Conservation (phyloP, 306 rosid genomes). For the Vigna angularis region DNA sequence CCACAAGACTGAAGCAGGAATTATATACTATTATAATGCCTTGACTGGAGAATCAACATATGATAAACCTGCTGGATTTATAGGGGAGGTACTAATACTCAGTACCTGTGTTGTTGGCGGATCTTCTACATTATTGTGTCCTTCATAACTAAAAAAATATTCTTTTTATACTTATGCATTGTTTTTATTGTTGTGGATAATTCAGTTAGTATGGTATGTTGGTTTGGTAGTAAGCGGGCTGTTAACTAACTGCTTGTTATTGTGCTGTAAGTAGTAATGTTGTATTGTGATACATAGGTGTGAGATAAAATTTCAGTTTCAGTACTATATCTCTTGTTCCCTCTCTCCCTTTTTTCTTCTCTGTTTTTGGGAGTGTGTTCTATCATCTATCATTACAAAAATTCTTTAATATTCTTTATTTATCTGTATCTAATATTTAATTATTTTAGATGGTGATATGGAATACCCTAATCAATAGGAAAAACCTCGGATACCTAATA, state of each 20-base stretch:
- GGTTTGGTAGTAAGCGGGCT: no score
- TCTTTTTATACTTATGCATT: neutral
- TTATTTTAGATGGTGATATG: conserved; percentile 16
- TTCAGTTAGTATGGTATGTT: no score
- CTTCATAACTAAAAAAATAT: conserved; percentile 13
- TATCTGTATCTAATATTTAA: conserved; percentile 17
- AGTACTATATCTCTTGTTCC: no score
- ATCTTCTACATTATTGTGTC: conserved; percentile 19
- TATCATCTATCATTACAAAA: neutral
- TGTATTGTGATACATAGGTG: no score
- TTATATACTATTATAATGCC: conserved; percentile 89
- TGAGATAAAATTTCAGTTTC: no score
- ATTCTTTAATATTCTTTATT: conserved; percentile 23
- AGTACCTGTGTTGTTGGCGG: neutral
- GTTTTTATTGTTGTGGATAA: neutral
- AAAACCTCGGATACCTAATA: conserved; percentile 10
- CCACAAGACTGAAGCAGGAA: conserved; percentile 84
- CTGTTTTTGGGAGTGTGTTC: no score
- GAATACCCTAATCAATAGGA: conserved; percentile 22
- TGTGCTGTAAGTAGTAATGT: no score
- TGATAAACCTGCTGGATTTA: conserved; percentile 81
- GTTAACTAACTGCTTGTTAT: no score
- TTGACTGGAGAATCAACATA: conserved; percentile 87
- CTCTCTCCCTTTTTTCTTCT: no score
- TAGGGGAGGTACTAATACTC: conserved; percentile 76